Percentiles rank a stretch among this genome's conserved stretches.
These are phyloP conservation scores for Rhinocladiella mackenziei DNA, from an alignment of 2,329 filamentous ascomycete species.

Conservation along the genomic window DNA sequence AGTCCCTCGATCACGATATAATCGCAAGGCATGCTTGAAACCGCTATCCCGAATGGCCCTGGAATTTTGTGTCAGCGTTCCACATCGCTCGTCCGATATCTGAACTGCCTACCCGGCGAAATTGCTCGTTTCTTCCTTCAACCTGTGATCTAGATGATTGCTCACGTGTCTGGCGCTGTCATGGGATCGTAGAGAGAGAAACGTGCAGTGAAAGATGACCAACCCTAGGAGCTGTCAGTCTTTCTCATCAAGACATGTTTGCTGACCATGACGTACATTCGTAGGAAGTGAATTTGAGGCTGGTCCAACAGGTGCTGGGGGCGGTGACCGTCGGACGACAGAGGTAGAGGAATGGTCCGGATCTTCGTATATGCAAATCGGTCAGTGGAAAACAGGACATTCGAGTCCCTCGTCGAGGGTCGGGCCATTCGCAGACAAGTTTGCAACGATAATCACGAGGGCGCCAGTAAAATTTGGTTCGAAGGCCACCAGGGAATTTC, in stretches of 20 bases:
- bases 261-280: slow-evolving; percentile 43
- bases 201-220: slow-evolving; percentile 55
- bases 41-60: slow-evolving; percentile 51
- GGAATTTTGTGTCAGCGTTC: slow-evolving; percentile 13
- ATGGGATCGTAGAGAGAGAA: slow-evolving; percentile 56
- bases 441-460: slow-evolving; percentile 50
- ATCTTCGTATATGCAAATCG: slow-evolving; percentile 39
- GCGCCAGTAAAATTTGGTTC: slow-evolving; percentile 47
- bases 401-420: slow-evolving; percentile 39
- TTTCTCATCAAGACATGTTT: slow-evolving; percentile 1
- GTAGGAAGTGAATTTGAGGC: slow-evolving; percentile 52
- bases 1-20: slow-evolving; percentile 51
- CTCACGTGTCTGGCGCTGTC: slow-evolving; percentile 43
- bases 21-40: slow-evolving; percentile 52
- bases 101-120: slow-evolving; percentile 46
- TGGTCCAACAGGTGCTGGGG: slow-evolving; percentile 45
- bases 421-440: slow-evolving; percentile 50
- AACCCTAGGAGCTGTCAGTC: slow-evolving; percentile 41
- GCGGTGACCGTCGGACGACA: slow-evolving; percentile 33
- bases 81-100: background rate
- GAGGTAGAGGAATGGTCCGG: slow-evolving; percentile 39
- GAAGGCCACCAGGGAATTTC: slow-evolving; percentile 25
- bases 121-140: slow-evolving; percentile 46
- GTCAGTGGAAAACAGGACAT: slow-evolving; percentile 52
- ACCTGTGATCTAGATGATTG: slow-evolving; percentile 45